Evolutionary conservation across 169 alveolate species (phyloP).

Genomic region (Cystoisospora suis): DNA sequence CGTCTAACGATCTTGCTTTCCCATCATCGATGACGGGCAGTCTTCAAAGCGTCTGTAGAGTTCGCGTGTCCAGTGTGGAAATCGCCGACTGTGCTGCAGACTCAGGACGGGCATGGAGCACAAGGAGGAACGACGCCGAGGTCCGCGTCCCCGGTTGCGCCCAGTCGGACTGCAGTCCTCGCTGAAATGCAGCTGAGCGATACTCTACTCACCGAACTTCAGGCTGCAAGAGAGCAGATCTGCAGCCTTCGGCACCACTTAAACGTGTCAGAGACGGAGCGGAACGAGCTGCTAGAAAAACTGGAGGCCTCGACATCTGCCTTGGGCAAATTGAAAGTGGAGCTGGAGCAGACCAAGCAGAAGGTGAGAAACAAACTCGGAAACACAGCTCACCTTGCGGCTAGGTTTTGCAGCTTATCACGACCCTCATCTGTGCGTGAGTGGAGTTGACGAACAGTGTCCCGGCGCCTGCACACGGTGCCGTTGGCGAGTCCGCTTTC

Average conservation of each 20-base stretch:
- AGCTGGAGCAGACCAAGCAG: conserved; percentile 24
- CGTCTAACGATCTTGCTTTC: too few relatives aligned
- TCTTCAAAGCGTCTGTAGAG: too few relatives aligned
- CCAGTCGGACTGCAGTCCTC: not conserved
- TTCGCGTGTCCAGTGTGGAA: too few relatives aligned
- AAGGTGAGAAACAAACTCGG: not conserved
- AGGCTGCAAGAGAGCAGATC: not conserved
- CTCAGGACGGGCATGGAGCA: too few relatives aligned
- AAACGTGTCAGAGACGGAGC: conserved; percentile 8
- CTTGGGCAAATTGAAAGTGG: not conserved
- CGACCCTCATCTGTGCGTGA: not conserved
- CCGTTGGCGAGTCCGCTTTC: not conserved
- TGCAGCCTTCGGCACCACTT: not conserved
- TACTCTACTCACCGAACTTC: not conserved
- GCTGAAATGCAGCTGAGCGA: conserved; percentile 41
- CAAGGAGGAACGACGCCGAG: not conserved
- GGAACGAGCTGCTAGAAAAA: not conserved
- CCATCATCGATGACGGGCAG: too few relatives aligned
- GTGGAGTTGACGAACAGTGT: too few relatives aligned
- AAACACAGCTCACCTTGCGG: not conserved
- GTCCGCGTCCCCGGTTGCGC: not conserved
- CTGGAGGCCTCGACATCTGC: conserved; percentile 16
- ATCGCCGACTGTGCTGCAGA: too few relatives aligned
- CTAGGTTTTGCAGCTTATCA: not conserved
- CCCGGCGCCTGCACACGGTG: too few relatives aligned